phyloP scores from a whole-genome alignment of 345 rosid genomes.

The Pistacia atlantica region DNA sequence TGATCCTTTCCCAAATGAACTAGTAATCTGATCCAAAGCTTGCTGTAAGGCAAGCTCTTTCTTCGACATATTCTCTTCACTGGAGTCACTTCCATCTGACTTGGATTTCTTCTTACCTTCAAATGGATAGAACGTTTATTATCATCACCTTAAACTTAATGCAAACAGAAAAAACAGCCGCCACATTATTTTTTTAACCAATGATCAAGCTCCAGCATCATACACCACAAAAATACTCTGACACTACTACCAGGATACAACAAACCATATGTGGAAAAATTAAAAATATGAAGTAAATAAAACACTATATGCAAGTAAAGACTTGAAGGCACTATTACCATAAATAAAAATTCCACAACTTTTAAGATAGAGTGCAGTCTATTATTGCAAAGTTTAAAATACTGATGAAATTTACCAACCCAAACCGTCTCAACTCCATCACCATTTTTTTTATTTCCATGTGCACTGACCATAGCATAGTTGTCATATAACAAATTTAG shows the following conservation, averaged over 20 bases:
- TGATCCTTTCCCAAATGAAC: constrained; percentile 82
- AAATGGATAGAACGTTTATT: constrained; percentile 13
- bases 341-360: neutral
- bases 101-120: constrained; percentile 72
- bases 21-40: constrained; percentile 88
- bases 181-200: neutral
- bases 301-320: neutral
- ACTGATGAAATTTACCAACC: neutral
- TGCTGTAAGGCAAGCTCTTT: constrained; percentile 86
- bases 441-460: neutral
- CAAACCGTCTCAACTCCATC: neutral
- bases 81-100: constrained; percentile 72
- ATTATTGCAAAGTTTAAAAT: neutral
- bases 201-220: neutral
- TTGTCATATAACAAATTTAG: neutral
- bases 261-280: neutral
- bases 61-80: constrained; percentile 74
- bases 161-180: constrained; percentile 3
- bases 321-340: neutral
- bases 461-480: neutral
- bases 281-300: neutral
- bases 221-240: neutral
- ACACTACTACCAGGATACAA: neutral
- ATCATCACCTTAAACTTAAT: constrained; percentile 4
- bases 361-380: neutral